Base-by-base conservation (phyloP, 2,329 filamentous ascomycete genomes). In the Fusarium sp. region DNA sequence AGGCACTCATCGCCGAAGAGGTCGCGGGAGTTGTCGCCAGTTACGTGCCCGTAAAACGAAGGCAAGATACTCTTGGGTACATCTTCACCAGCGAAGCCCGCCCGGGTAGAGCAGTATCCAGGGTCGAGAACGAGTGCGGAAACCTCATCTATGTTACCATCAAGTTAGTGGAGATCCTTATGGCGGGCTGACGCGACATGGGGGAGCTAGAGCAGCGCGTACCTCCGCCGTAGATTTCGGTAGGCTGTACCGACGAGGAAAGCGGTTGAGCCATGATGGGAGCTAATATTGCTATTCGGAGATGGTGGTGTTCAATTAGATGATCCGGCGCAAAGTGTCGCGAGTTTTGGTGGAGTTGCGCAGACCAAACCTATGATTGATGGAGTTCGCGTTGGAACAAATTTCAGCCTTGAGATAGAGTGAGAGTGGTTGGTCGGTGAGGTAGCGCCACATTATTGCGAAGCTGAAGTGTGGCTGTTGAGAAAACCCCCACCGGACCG, bases 51-150 rank as follows among this genome's bases (percentile, higher is more conserved):
- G 82, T 99, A 99, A 83, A 92, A 93, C 46, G 94, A 96, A 28
- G 95, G 94, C 62, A 97, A 87, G 60, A 98, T 90, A 30, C 93
- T 94, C 84, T 98, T 98, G 74, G 96, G 96, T 1, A 94, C 92
- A 82, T 99, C 96, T 87, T 99, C 97, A 78, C 97, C 96, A 14
- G 97, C 97, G 78, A 98, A 99, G 62, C 96, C 96, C 64, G 94
- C 96, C 81, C 97, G 94, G 42, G 93, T 94, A 73, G 90, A 91
- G 77, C 92, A 93, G 83, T 94, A 98, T 67, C 97, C 96, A 5
- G 96, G 93, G 78, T 99, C 96, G 78, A 99, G 93, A 40, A 99
- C 93, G 74, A 99, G 92, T 55, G 97, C 97, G 37, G 94, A 97
- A 71, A 99, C 94, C 84, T 99, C 96, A 85, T 99, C 96, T 97